Base-by-base conservation (phyloP, 2,329 filamentous ascomycete genomes). In the Cytospora piceae region DNA sequence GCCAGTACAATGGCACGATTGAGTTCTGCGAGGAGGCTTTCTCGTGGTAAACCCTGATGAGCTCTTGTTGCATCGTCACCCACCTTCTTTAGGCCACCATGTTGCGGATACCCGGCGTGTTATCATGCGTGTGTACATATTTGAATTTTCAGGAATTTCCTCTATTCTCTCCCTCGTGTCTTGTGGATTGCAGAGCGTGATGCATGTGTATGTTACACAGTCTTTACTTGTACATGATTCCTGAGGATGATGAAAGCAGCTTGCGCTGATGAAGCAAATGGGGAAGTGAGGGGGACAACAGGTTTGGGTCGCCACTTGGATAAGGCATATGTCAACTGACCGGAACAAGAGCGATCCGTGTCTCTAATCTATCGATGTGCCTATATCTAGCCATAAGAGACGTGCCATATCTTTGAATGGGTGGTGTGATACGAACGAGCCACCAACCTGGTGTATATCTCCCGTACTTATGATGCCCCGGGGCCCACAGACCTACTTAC, bases 1-100 rank as follows among this genome's bases (percentile, higher is more conserved):
- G 87, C 70, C 87, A 91, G 74, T 82, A 87, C 69, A 77, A 82
- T 56, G 87, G 86, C 69, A 86, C 87, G 67, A 87, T 94, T 63
- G 91, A 94, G 73, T 93, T 94, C 75, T 84, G 91, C 67, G 91
- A 94, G 78, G 90, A 94, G 76, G 89, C 90, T 5, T 94, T 94
- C 78, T 83, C 82, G 3, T 86, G 83, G 83, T 86, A 80, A 72
- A 56, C 3, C 2, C 46, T 22, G 5, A 1, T 29, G 22, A 8
- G 34, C 15, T 2, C 22, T 34, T 29, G 27, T 29, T 34, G 32
- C 51, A 31, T 34, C 54, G 24, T 32, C 24, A 22, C 6, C 34
- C 49, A 42, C 46, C 52, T 37, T 3, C n/a, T 24, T 56, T 9
- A 24, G 7, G 27, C 42, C 20, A 34, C 32, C n/a, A 49, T 49